A percentile compares a stretch with the other conserved stretches of the same genome.
Conservation (phyloP, 257 asterid genomes). For the Fraxinus excelsior region DNA sequence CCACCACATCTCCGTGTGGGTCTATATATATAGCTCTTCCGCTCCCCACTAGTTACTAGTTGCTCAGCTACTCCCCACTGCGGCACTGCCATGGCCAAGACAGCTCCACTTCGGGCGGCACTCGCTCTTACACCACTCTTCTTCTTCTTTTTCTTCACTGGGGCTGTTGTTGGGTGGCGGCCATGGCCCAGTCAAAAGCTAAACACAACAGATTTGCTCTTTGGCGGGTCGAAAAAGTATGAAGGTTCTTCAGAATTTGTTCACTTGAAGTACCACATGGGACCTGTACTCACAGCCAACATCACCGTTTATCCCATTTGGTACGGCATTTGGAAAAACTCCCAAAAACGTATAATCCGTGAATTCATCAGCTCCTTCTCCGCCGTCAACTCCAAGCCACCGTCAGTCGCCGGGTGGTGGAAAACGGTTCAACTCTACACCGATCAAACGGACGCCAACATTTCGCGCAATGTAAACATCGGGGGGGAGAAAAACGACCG, state of each 20-base stretch:
- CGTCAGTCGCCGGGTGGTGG: constrained; percentile 86
- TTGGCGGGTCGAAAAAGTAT: constrained; percentile 68
- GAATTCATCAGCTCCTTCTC: constrained; percentile 80
- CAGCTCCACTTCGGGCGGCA: constrained; percentile 10
- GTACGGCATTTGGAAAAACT: constrained; percentile 73
- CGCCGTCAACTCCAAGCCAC: constrained; percentile 41
- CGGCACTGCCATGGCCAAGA: constrained; percentile 25
- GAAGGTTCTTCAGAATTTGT: constrained; percentile 91
- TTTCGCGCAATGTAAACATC: constrained; percentile 49
- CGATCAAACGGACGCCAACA: constrained; percentile 71
- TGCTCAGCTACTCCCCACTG: constrained; percentile 9
- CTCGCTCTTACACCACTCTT: not conserved
- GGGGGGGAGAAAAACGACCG: constrained; percentile 74
- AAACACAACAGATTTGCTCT: constrained; percentile 56
- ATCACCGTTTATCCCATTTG: constrained; percentile 85
- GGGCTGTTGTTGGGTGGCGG: constrained; percentile 53
- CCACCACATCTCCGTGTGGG: not conserved
- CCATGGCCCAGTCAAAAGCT: constrained; percentile 63
- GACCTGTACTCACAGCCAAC: constrained; percentile 78
- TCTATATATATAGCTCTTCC: not conserved
- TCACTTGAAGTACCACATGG: constrained; percentile 81
- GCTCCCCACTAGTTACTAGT: not conserved
- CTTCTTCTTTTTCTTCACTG: constrained; percentile 24
- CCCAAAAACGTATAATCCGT: constrained; percentile 82
- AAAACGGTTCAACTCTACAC: constrained; percentile 69